Evolutionary conservation across 2,329 filamentous ascomycete species (phyloP), one percentile per base, ranked within the genome.

Genomic region (Alternaria longipes): DNA sequence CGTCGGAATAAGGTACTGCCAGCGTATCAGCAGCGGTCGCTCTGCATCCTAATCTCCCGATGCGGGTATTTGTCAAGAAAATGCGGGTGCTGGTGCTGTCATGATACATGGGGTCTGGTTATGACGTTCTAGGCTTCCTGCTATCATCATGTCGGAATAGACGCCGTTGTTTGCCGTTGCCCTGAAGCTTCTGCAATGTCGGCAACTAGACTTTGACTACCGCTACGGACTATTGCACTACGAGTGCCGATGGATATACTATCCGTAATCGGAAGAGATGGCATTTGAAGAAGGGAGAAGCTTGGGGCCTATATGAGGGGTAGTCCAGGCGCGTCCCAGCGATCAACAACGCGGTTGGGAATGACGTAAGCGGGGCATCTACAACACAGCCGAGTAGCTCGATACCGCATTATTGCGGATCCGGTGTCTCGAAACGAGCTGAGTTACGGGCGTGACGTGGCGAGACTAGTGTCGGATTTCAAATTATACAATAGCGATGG

Each of bases 11-110:
- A 30, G 46, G 38, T 30, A n/a, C 20, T 7, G 8, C 49, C 56
- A 59, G 45, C 52, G 57, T 56, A 56, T 55, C 57, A 50, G 52
- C 32, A 40, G 53, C 28, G 26, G 32, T 8, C 38, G 22, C n/a
- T 36, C 9, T 46, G 12, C 32, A 46, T 36, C 53, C 42, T 3
- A n/a, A 55, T 40, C 36, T 26, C 53, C 42, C 5, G 32, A 55
- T 47, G 42, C 36, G 24, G 36, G 54, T 56, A 56, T 56, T 56
- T 56, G 54, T 56, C 54, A 56, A 50, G 20, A 18, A 24, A 16
- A 18, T 41, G 36, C 34, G 26, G 24, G 26, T 38, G 46, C 32
- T 41, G 22, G 49, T n/a, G 49, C 32, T 30, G 2, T 1, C 20
- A 51, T 38, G 47, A 32, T 51, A 51, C 47, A 51, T 51, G 32